Base-by-base conservation (phyloP, 2,329 filamentous ascomycete species). In the Colletotrichum australisinense region DNA sequence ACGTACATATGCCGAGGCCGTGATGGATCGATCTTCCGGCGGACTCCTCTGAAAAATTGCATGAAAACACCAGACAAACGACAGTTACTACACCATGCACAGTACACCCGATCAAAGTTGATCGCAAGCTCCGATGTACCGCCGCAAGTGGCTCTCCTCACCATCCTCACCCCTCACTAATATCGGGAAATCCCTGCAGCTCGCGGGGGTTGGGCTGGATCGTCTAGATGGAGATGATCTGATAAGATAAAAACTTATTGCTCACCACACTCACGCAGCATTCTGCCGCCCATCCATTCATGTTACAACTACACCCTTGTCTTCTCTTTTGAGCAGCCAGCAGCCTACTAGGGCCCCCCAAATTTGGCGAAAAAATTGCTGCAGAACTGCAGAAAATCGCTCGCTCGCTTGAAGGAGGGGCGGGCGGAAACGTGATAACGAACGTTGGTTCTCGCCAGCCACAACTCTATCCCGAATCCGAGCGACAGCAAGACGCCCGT, bases 211-310 rank as follows among this genome's bases (percentile, higher is more conserved):
- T 56, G 32, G 42, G 42, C 42, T 46, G 19, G 42, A 8, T 52
- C 22, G 38, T 52, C 5, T 3, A 35, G 53, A 63, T 30, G 14
- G 52, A 72, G 65, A 69, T 69, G 66, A 73, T 73, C 70, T 64
- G 70, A 69, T 69, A 73, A 73, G 70, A 73, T 69, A 56, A 69
- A 55, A 32, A 60, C 22, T 7, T 22, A 38, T 72, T 26, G 35
- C n/a, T 62, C 16, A 68, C 35, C 52, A 46, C 19, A 46, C 42
- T 8, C 42, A 46, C 19, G n/a, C n/a, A 30, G 68, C 55, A 72
- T 53, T 16, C 32, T n/a, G 30, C 53, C 35, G 14, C 26, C 22
- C 12, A 11, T 35, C 8, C 46, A 52, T 24, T 26, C 14, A 14
- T 19, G 22, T 55, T 66, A 53, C 28, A 55, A 60, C 16, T 59